These are phyloP conservation scores for Cinnamomum micranthum DNA, from an alignment of 164 flowering plant species.

Conservation along the genomic window DNA sequence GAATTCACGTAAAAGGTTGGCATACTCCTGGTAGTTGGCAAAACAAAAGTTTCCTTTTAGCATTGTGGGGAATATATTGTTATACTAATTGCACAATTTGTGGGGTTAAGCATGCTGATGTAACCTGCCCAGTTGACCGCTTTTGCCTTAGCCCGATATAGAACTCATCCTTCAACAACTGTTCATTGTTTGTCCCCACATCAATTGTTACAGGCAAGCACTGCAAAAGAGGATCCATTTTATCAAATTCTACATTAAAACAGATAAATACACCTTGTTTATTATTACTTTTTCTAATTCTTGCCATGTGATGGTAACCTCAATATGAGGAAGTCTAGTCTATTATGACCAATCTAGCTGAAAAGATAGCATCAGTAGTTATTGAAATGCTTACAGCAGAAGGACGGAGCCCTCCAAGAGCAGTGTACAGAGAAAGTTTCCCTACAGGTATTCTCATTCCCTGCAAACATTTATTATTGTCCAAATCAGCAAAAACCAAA, in stretches of 20 bases:
- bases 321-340: neutral
- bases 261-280: neutral
- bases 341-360: neutral
- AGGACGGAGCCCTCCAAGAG: slow-evolving; percentile 90
- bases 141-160: slow-evolving; percentile 79
- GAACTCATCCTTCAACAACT: slow-evolving; percentile 74
- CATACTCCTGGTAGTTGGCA: slow-evolving; percentile 53
- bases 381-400: slow-evolving; percentile 60
- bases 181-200: slow-evolving; percentile 90
- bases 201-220: slow-evolving; percentile 92
- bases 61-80: no score
- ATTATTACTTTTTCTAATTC: no score
- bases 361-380: neutral
- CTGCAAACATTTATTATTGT: slow-evolving; percentile 22
- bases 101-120: neutral
- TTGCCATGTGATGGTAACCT: no score
- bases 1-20: slow-evolving; percentile 71
- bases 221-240: slow-evolving; percentile 27
- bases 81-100: no score
- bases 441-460: slow-evolving; percentile 99
- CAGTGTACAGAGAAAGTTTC: slow-evolving; percentile 75
- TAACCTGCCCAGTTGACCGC: slow-evolving; percentile 81
- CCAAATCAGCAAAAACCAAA: no score
- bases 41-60: neutral
- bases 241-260: neutral